Base-by-base conservation (phyloP, 352 stramenopile species). In the Globisporangium heterothallicum region DNA sequence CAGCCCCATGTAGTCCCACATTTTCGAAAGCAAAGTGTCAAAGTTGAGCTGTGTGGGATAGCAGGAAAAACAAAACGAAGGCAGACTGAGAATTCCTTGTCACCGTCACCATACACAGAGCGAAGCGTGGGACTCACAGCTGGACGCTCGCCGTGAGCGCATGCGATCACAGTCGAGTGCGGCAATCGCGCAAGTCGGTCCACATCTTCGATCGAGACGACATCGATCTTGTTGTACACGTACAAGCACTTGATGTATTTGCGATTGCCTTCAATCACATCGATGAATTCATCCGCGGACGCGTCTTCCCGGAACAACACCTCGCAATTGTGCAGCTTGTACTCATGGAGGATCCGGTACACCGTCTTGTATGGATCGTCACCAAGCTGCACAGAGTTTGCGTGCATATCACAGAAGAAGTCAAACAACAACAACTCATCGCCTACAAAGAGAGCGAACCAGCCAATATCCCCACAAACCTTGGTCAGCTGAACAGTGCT, bases 141-240 rank as follows among this genome's bases (percentile, higher is more conserved):
- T 27, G 74, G 75, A 18, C 70, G 79, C 43, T 85, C 74, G 29
- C 72, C 77, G 62, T 94, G 81, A 12, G 84, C 78, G 38, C 97
- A 97, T 42, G 89, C 97, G 53, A 98, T 98, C 8, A 99, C 96
- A 32, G 97, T 94, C 30, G 93, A 98, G 76, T 99, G 86, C 12
- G 94, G 92, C 68, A 98, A 84, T 22, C 95, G 83, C 4, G 96
- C 97, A 38, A 99, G 77, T 29, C 92, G 84, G 64, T 99, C 96
- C 18, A 99, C 92, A 67, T 99, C 97, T 78, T 99, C 97, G 51
- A 99, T 98, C 7, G 92, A 98, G 50, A 99, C 87, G 14, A 97
- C 97, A 74, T 99, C 97, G 66, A 99, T 98, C 78, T 99, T 99
- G 80, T 99, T 99, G 89, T 99, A 99, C 57, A 99, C 91, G 70